Conservation (phyloP, 169 alveolate species). For the Toxoplasma gondii region DNA sequence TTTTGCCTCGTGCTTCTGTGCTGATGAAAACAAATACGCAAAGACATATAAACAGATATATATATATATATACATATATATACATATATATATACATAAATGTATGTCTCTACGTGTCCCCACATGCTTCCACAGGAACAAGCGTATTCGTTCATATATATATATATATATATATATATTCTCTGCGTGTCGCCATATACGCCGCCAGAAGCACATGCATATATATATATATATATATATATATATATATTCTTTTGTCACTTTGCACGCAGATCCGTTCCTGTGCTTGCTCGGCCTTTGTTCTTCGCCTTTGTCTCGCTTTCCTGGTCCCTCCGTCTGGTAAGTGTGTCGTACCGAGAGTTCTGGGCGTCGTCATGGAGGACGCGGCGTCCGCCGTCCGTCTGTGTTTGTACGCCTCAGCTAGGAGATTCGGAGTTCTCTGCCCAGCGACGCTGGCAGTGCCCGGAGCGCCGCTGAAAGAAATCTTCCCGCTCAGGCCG, state of each 20-base stretch:
- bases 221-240: no score
- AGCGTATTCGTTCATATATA: no score
- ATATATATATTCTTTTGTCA: no score
- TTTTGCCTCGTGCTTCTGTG: background rate
- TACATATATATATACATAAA: background rate
- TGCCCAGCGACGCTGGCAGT: background rate
- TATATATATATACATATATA: background rate
- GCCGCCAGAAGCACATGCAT: background rate
- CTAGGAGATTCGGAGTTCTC: background rate
- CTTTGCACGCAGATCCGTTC: no score
- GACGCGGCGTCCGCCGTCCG: background rate
- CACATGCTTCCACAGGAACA: background rate
- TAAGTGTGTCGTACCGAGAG: background rate
- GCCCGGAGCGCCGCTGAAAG: background rate
- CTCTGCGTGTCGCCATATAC: background rate
- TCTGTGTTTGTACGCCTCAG: background rate
- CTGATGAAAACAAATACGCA: background rate
- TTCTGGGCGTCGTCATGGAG: background rate
- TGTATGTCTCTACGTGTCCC: background rate
- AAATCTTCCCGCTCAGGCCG: background rate
- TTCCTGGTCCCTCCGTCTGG: no score
- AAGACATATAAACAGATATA: no score
- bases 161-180: no score
- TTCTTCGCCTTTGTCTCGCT: no score
- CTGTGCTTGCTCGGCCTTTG: no score